Percentiles rank a stretch among this genome's conserved stretches.
These are phyloP conservation scores for Neurospora tetraspora DNA, from an alignment of 495 filamentous ascomycete species.

Conservation along the genomic window DNA sequence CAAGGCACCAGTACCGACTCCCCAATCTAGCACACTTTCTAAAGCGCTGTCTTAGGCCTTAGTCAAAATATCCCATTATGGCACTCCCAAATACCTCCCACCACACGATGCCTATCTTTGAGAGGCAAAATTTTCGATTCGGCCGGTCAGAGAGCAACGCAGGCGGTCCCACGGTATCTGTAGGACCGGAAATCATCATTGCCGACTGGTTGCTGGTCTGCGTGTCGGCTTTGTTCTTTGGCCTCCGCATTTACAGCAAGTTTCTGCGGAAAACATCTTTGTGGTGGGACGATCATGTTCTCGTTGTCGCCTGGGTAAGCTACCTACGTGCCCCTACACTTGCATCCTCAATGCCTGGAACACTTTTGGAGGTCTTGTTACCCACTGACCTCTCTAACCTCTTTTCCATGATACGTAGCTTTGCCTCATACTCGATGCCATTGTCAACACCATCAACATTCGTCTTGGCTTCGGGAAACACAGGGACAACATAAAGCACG, in stretches of 20 bases:
- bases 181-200: constrained; percentile 3
- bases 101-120: not conserved
- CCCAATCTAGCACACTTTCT: not conserved
- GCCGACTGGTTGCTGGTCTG: constrained; percentile 10
- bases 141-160: not conserved
- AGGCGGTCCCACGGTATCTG: not conserved
- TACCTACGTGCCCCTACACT: no score
- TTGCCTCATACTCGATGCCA: constrained; percentile 9
- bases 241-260: constrained; percentile 25
- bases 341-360: not conserved
- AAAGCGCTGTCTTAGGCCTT: not conserved
- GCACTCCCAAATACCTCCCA: not conserved
- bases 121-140: not conserved
- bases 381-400: not conserved
- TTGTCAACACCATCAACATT: constrained; percentile 9
- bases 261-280: constrained; percentile 10
- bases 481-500: not conserved
- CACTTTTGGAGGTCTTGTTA: not conserved
- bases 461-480: constrained; percentile 16
- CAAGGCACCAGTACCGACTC: not conserved
- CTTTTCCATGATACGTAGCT: constrained; percentile 3
- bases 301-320: constrained; percentile 19
- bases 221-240: constrained; percentile 16
- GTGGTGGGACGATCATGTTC: constrained; percentile 24
- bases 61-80: not conserved